Evolutionary conservation across 1,284 basidiomycete species (phyloP).

Genomic region (Malassezia yamatoensis): DNA sequence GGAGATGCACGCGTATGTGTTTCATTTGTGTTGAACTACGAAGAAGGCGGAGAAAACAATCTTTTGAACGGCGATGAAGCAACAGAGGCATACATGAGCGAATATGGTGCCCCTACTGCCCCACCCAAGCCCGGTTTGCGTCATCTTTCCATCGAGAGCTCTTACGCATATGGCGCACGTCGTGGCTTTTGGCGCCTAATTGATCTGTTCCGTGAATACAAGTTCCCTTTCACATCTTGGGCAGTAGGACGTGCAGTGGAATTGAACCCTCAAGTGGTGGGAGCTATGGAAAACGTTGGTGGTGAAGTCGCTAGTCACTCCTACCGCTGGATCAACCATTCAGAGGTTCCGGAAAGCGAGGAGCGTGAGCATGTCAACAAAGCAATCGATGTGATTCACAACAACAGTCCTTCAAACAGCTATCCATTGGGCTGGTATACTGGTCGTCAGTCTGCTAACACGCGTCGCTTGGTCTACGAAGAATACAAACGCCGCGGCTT

Average conservation of each 20-base stretch:
- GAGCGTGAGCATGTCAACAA: slow-evolving; percentile 43
- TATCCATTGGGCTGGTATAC: slow-evolving; percentile 50
- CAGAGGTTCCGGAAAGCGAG: slow-evolving; percentile 34
- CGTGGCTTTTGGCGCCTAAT: slow-evolving; percentile 49
- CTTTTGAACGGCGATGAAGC: slow-evolving; percentile 42
- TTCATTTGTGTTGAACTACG: slow-evolving; percentile 50
- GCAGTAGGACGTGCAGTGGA: slow-evolving; percentile 48
- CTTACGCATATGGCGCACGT: slow-evolving; percentile 49
- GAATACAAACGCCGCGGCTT: slow-evolving; percentile 32
- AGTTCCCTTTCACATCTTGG: slow-evolving; percentile 44
- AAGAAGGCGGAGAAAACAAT: slow-evolving; percentile 49
- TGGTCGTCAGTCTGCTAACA: slow-evolving; percentile 43
- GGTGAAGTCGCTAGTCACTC: slow-evolving; percentile 49
- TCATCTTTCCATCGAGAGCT: slow-evolving; percentile 47
- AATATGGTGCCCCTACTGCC: slow-evolving; percentile 36
- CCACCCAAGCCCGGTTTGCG: slow-evolving; percentile 27
- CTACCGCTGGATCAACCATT: slow-evolving; percentile 48
- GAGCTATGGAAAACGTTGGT: slow-evolving; percentile 40
- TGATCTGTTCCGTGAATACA: slow-evolving; percentile 44
- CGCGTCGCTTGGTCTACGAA: slow-evolving; percentile 42
- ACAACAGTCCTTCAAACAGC: slow-evolving; percentile 28
- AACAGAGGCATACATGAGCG: slow-evolving; percentile 43
- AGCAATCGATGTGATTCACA: slow-evolving; percentile 44
- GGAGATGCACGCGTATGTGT: slow-evolving; percentile 46
- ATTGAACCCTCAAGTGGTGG: slow-evolving; percentile 44